A percentile compares a stretch with the other conserved stretches of the same genome.
These are phyloP conservation scores for Trichoderma sp. DNA, from an alignment of 2,329 filamentous ascomycete genomes.

Conservation along the genomic window DNA sequence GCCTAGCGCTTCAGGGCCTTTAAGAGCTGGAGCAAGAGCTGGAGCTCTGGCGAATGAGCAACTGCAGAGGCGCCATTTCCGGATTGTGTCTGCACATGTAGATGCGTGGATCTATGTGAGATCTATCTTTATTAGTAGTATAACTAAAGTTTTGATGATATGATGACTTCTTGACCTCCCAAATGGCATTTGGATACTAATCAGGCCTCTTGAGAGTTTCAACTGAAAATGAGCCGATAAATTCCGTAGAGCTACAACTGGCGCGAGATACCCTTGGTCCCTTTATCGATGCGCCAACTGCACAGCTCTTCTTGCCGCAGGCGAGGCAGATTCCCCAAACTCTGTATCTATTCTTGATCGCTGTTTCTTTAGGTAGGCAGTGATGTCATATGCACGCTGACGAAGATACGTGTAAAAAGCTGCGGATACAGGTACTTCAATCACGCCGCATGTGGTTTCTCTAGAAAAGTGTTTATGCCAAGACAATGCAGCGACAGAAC, in stretches of 20 bases:
- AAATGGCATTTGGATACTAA: too few species aligned
- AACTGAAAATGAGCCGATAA: background rate
- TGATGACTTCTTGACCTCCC: too few species aligned
- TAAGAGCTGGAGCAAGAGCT: conserved; percentile 27
- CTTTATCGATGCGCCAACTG: conserved; percentile 13
- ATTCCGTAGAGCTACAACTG: background rate
- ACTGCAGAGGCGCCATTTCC: conserved; percentile 39
- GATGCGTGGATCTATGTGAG: background rate
- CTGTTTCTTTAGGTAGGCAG: background rate
- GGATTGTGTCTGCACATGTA: background rate
- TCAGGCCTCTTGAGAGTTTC: too few species aligned
- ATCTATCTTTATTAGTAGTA: background rate
- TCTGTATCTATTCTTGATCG: background rate
- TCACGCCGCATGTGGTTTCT: background rate
- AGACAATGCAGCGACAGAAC: background rate
- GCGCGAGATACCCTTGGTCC: conserved; percentile 17
- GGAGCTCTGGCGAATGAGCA: conserved; percentile 27
- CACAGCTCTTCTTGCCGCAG: conserved; percentile 17
- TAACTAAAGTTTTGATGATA: too few species aligned
- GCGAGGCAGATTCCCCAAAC: conserved; percentile 16
- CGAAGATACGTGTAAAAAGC: background rate
- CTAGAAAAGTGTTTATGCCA: background rate
- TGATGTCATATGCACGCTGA: background rate
- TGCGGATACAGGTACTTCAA: background rate
- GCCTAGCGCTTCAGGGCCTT: conserved; percentile 31